phyloP scores from a whole-genome alignment of 1,284 basidiomycete species.

The Heterobasidion annosum region DNA sequence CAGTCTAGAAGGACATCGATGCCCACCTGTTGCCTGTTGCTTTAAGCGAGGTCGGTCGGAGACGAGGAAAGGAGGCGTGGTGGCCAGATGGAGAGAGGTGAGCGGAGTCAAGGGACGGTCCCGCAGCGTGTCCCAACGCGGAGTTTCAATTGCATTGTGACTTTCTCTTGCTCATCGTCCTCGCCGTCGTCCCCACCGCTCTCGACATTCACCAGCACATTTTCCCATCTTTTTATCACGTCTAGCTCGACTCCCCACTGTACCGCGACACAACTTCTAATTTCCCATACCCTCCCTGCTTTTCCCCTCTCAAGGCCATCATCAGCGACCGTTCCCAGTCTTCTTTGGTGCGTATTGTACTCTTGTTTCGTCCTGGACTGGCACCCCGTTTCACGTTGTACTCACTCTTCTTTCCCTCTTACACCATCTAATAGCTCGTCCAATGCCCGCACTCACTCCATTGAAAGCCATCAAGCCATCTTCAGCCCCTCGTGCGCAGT shows the following conservation, averaged over 20 bases:
- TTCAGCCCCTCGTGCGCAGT: slow-evolving; percentile 1
- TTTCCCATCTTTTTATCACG: neutral
- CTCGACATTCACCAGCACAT: slow-evolving; percentile 12
- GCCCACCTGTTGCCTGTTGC: too few relatives aligned
- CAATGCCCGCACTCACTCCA: slow-evolving; percentile 9
- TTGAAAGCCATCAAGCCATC: slow-evolving; percentile 3
- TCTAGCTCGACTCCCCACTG: neutral
- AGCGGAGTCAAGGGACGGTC: neutral
- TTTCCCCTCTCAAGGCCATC: neutral
- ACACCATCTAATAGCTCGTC: neutral
- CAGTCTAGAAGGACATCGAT: too few relatives aligned
- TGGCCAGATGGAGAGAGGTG: neutral
- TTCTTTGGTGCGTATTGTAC: neutral
- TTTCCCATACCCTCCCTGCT: neutral
- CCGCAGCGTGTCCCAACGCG: neutral
- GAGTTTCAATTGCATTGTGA: slow-evolving; percentile 10
- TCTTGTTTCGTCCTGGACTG: neutral
- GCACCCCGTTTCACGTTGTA: neutral
- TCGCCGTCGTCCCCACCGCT: slow-evolving; percentile 8
- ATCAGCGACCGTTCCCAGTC: neutral
- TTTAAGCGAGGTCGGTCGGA: too few relatives aligned
- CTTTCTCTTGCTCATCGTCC: slow-evolving; percentile 8
- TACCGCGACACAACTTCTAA: neutral
- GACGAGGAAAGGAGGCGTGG: too few relatives aligned
- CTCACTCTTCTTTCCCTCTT: neutral